Conservation (phyloP, 1,284 basidiomycete genomes). For the Tilletiaria anomala region DNA sequence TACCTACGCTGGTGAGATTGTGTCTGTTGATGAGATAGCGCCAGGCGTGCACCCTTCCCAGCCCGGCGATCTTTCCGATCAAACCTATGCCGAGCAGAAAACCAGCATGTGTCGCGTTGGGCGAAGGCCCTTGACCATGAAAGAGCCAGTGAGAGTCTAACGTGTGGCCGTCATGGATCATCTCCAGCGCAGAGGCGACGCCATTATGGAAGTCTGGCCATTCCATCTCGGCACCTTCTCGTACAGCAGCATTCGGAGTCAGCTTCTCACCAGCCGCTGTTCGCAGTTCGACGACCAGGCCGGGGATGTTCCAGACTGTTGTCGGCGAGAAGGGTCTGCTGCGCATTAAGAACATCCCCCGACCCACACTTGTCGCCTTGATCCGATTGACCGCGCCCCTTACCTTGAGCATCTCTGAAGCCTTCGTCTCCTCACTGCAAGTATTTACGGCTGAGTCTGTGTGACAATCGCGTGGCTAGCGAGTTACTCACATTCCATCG, state of each 20-base stretch:
- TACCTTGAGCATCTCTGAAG: not conserved
- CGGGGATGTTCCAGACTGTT: constrained; percentile 21
- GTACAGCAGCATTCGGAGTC: not conserved
- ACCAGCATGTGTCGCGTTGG: constrained; percentile 85
- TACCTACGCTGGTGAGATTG: constrained; percentile 80
- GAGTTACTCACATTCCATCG: constrained; percentile 16
- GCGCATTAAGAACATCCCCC: constrained; percentile 30
- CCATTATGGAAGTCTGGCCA: constrained; percentile 99
- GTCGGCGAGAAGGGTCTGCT: constrained; percentile 20
- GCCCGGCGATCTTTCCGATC: constrained; percentile 69
- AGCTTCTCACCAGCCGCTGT: constrained; percentile 2
- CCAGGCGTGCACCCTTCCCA: constrained; percentile 69
- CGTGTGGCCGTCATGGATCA: constrained; percentile 52
- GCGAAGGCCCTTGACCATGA: constrained; percentile 18
- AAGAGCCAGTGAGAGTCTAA: constrained; percentile 37
- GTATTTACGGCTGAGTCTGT: constrained; percentile 1
- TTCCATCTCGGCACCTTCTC: constrained; percentile 42
- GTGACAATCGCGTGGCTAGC: constrained; percentile 5
- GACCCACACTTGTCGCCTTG: constrained; percentile 23
- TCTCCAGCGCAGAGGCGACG: constrained; percentile 66
- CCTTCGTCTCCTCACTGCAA: constrained; percentile 1
- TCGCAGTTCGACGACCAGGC: constrained; percentile 18
- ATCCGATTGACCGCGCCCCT: constrained; percentile 18
- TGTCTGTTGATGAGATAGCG: constrained; percentile 88
- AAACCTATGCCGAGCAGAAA: constrained; percentile 85